Conservation (phyloP, 306 rosid genomes). For the Arachis stenosperma region DNA sequence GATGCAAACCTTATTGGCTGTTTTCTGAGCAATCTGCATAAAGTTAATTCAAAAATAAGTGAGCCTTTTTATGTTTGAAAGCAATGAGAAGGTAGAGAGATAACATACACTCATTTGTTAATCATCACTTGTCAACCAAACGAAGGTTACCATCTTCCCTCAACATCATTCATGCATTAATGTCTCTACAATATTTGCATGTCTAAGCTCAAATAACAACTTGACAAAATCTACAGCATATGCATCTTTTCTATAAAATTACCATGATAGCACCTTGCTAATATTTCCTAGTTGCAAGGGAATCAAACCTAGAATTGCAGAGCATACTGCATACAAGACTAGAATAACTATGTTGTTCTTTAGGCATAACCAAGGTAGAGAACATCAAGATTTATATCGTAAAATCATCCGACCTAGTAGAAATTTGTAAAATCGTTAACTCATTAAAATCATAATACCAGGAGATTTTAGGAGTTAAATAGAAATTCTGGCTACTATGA, state of each 20-base stretch:
- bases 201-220: too few species aligned
- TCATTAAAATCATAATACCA: too few species aligned
- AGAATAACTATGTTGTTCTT: background rate
- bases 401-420: too few species aligned
- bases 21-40: constrained; percentile 71
- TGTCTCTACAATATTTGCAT: too few species aligned
- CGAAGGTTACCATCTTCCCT: too few species aligned
- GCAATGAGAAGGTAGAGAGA: constrained; percentile 17
- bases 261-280: background rate
- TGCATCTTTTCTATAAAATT: background rate
- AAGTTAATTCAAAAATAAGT: constrained; percentile 5
- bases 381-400: too few species aligned
- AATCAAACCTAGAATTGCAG: background rate
- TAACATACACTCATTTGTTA: background rate
- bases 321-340: background rate
- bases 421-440: too few species aligned
- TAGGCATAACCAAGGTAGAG: background rate
- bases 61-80: constrained; percentile 17
- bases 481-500: too few species aligned
- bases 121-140: too few species aligned
- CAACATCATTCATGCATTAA: too few species aligned
- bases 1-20: constrained; percentile 75
- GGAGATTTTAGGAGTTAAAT: too few species aligned
- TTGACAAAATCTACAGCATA: background rate
- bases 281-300: background rate